Base-by-base conservation (phyloP, 805 yeast species). In the Grigorovia yakushimaensis region DNA sequence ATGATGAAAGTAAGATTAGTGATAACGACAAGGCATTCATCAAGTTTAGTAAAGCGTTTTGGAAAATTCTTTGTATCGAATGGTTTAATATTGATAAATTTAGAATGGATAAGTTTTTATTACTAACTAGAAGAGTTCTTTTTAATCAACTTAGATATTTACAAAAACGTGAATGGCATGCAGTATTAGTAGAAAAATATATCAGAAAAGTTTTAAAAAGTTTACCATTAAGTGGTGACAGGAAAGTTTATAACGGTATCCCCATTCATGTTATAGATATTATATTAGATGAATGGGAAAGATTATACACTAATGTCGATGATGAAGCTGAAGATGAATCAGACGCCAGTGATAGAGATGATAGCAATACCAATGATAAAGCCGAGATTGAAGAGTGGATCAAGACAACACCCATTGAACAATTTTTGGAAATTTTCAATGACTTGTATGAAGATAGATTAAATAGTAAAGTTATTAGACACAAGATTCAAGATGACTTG, bases 251-350 rank as follows among this genome's bases (percentile, higher is more conserved):
- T 41, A 77, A 76, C 54, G 93, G 93, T 21, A 73, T 93, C 45
- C 82, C 95, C 17, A 78, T 84, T 62, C 98, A 91, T 68, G 65
- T 91, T 39, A 73, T 85, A 50, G 98, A 93, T 66, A 79, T 93
- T 6, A 80, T 78, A 61, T 64, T 85, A 37, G 97, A 88, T 55
- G 98, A 91, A 66, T 67, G 91, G 50, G 95, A 84, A 58, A 74
- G 74, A 51, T 76, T 82, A 2, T 61, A 82, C 47, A 78, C 77
- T 51, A 73, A 69, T 36, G 76, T 71, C 7, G 59, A 69, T 46
- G 71, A 73, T 38, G 74, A 71, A 27, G 77, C 73, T 21, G 74
- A 68, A 8, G 78, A 71, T 5, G 74, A n/a, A n/a, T n/a, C n/a
- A n/a, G n/a, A 69, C 35, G 76, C 71, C 7, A 59, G 68, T 46